These are phyloP conservation scores for Smallanthus sonchifolius DNA, from an alignment of 129 eudicot genomes.

Conservation along the genomic window DNA sequence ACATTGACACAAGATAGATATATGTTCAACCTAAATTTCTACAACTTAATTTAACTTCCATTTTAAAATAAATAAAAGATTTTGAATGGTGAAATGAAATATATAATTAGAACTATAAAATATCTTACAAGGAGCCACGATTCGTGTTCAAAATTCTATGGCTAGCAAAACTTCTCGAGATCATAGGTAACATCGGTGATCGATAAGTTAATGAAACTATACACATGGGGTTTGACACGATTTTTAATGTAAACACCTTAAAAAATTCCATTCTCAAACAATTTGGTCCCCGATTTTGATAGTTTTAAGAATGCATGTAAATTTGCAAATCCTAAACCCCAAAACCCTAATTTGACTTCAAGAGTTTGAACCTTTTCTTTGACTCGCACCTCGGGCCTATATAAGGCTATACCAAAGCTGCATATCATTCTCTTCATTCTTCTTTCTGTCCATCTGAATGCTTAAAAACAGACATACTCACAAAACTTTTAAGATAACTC, in stretches of 20 bases:
- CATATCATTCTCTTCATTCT: conserved; percentile 30
- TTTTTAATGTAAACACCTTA: conserved; percentile 30
- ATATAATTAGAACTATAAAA: not conserved
- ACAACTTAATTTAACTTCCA: too few species aligned
- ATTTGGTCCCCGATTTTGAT: conserved; percentile 40
- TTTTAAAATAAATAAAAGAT: too few species aligned
- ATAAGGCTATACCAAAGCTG: conserved; percentile 28
- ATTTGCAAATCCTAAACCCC: conserved; percentile 19
- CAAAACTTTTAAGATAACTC: not conserved
- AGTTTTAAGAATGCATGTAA: conserved; percentile 25
- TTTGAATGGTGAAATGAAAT: too few species aligned
- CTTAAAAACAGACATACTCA: conserved; percentile 27
- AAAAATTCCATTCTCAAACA: conserved; percentile 25
- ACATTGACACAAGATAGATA: too few species aligned
- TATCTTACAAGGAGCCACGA: not conserved
- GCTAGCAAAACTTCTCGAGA: conserved; percentile 39
- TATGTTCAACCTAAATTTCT: too few species aligned
- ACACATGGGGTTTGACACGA: conserved; percentile 61
- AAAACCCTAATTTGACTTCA: conserved; percentile 16
- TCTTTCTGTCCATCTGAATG: conserved; percentile 13
- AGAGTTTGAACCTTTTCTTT: conserved; percentile 33
- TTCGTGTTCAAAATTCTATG: conserved; percentile 27
- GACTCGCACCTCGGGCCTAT: conserved; percentile 34
- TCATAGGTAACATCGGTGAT: conserved; percentile 35
- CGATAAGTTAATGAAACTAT: conserved; percentile 34